A percentile compares a stretch with the other conserved stretches of the same genome.
These are phyloP conservation scores for Trichoderma aggressivum DNA, from an alignment of 2,329 filamentous ascomycete genomes.

Conservation along the genomic window DNA sequence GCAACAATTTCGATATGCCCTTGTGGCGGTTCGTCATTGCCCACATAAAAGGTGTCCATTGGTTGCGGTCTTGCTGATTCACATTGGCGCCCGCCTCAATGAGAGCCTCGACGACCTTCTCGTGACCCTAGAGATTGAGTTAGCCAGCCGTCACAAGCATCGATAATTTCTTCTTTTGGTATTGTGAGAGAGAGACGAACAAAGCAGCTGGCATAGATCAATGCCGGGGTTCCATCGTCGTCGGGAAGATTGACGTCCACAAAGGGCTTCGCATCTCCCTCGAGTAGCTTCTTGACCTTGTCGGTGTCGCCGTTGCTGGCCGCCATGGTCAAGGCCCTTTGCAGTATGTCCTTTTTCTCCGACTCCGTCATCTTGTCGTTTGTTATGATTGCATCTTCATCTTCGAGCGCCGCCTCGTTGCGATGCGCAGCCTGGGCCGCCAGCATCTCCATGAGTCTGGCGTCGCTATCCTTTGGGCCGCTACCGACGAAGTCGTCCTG, in stretches of 20 bases:
- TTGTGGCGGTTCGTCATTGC: conserved; percentile 99
- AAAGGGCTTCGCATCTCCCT: conserved; percentile 68
- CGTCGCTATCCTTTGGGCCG: conserved; percentile 70
- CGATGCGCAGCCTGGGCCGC: conserved; percentile 84
- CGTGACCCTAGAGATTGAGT: conserved; percentile 65
- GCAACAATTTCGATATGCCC: conserved; percentile 83
- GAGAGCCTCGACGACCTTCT: conserved; percentile 78
- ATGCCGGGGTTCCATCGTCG: conserved; percentile 89
- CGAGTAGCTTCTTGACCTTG: conserved; percentile 71
- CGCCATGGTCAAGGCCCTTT: conserved; percentile 89
- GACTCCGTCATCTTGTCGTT: conserved; percentile 69
- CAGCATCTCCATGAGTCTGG: conserved; percentile 90
- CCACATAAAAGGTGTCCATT: conserved; percentile 99
- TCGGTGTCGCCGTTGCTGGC: conserved; percentile 92
- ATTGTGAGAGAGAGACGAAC: conserved; percentile 46
- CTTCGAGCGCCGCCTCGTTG: conserved; percentile 66
- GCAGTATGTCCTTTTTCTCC: conserved; percentile 77
- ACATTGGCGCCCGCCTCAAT: conserved; percentile 84
- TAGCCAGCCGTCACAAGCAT: background rate
- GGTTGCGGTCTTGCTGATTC: conserved; percentile 90
- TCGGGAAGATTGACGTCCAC: conserved; percentile 86
- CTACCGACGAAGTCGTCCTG: conserved; percentile 61
- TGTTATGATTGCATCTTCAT: conserved; percentile 74
- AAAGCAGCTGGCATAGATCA: conserved; percentile 98
- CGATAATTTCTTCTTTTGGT: background rate